Base-by-base conservation (phyloP, 192 early-diverging fungal species). In the Rhizophagus clarus region DNA sequence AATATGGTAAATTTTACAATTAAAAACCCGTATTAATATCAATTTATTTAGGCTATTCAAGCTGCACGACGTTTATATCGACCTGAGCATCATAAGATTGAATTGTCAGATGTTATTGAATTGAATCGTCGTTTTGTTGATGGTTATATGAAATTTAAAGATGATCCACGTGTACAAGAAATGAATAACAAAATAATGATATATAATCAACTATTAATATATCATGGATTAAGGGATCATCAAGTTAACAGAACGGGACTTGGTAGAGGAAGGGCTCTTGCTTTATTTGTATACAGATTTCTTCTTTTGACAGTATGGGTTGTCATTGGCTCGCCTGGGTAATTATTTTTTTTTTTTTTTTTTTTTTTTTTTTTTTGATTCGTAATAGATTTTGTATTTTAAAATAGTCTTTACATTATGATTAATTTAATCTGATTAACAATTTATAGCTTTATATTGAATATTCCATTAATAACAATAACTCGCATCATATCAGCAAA, bases 181-280 rank as follows among this genome's bases (percentile, higher is more conserved):
- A 85, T 96, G 42, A 90, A 90, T 63, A 85, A 91, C 31, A 91
- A 91, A 49, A 92, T 98, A 15, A 85, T 89, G 64, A 89, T 92
- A 28, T 98, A 98, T 88, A 97, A 98, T 86, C 90, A 91, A 80
- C 87, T 95, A 81, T 87, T 99, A 64, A 91, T 91, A 63, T 95
- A 95, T 86, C 96, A 97, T 82, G 98, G 98, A 20, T 90, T 99
- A 72, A 90, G 90, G 31, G 98, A 99, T 80, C 98, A 99, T 87
- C 97, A 99, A 86, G 98, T 98, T 34, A 88, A 95, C 51, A 93
- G 90, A 34, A 97, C 93, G 77, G 87, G 82, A 0, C 83, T 97
- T 29, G 89, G 91, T 20, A 87, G 92, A 34, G 71, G 85, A 17
- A 83, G 87, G 24, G 93, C 93, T 7, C 80, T 96, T 37, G 85